Evolutionary conservation across 768 basidiomycete genomes (phyloP).

Genomic region (Mycena crocata): DNA sequence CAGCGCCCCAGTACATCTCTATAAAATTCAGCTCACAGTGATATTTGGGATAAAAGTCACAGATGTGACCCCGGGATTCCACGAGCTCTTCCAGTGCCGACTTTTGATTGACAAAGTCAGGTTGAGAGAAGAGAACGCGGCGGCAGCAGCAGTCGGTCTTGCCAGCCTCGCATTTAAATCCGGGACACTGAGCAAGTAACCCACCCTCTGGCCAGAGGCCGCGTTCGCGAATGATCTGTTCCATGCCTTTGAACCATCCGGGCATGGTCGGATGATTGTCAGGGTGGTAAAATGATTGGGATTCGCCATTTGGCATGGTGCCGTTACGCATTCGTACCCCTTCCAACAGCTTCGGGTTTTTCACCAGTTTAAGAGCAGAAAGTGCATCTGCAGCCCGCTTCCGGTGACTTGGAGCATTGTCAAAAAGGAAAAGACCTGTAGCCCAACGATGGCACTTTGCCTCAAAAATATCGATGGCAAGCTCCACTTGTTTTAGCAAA

Average conservation of each 20-base stretch:
- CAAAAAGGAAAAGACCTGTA: conserved; percentile 29
- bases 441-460: conserved; percentile 30
- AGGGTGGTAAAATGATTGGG: conserved; percentile 48
- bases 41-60: no score
- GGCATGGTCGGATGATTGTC: no score
- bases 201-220: neutral
- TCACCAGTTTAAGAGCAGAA: conserved; percentile 44
- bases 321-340: conserved; percentile 38
- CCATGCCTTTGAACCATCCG: conserved; percentile 32
- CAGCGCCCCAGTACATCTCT: no score
- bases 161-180: conserved; percentile 9
- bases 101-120: no score
- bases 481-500: conserved; percentile 33
- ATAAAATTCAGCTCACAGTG: no score
- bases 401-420: conserved; percentile 39
- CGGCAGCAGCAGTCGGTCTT: conserved; percentile 32
- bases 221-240: conserved; percentile 1
- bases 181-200: neutral
- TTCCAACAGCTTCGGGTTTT: conserved; percentile 17
- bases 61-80: no score
- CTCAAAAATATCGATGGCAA: conserved; percentile 38
- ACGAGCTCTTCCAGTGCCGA: no score
- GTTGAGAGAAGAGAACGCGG: no score
- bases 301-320: conserved; percentile 27
- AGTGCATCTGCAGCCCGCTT: conserved; percentile 43